phyloP scores from a whole-genome alignment of 2,329 filamentous ascomycete genomes.

The Pseudogymnoascus verrucosus region DNA sequence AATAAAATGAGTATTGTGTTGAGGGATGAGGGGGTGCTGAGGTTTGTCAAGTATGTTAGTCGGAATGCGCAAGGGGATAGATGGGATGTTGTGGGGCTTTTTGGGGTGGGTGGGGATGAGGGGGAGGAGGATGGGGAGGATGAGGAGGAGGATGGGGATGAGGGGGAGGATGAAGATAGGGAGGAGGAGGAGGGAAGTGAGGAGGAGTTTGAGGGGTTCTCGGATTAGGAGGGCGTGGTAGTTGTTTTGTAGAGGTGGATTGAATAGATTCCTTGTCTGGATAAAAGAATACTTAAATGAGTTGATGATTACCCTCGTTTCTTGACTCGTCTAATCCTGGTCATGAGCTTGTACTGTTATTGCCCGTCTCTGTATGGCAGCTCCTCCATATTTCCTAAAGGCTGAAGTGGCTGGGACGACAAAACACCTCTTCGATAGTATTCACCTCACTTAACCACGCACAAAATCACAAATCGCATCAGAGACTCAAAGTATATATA shows the following conservation, averaged over 20 bases:
- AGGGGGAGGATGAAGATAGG: no score
- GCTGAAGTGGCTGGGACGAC: neutral
- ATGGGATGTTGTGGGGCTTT: slow-evolving; percentile 80
- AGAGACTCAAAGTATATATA: neutral
- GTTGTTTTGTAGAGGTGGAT: neutral
- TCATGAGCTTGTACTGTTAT: no score
- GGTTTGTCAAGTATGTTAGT: slow-evolving; percentile 96
- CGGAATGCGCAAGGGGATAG: slow-evolving; percentile 74
- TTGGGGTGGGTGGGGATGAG: slow-evolving; percentile 53
- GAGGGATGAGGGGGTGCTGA: slow-evolving; percentile 74
- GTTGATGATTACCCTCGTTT: neutral
- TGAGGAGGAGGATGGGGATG: slow-evolving; percentile 28
- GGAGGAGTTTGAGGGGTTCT: slow-evolving; percentile 52
- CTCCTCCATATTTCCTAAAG: no score
- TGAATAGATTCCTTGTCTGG: neutral
- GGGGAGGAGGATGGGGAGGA: slow-evolving; percentile 28
- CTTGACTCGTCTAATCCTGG: neutral
- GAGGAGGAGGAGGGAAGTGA: slow-evolving; percentile 37
- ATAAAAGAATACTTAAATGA: neutral
- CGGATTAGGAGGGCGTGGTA: slow-evolving; percentile 22
- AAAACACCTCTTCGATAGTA: neutral
- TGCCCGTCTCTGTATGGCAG: no score
- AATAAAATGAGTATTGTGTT: slow-evolving; percentile 88
- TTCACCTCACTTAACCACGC: neutral
- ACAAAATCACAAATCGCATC: neutral